Percentiles rank a stretch among this genome's conserved stretches.
These are phyloP conservation scores for Gyromitra esculenta DNA, from an alignment of 2,329 filamentous ascomycete genomes.

Conservation along the genomic window DNA sequence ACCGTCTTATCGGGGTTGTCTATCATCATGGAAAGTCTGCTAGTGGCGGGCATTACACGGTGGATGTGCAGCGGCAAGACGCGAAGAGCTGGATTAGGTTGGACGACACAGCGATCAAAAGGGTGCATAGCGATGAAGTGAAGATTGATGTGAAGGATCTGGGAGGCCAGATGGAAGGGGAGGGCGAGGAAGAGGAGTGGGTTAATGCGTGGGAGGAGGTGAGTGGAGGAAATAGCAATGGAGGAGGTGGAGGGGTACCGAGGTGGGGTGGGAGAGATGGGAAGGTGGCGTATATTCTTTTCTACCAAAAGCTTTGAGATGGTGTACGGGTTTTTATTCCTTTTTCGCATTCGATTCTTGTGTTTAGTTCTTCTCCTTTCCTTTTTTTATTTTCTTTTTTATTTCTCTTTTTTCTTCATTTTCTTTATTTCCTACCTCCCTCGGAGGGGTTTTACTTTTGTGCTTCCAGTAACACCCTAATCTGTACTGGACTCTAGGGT, in stretches of 20 bases:
- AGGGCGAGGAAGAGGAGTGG: conserved; percentile 68
- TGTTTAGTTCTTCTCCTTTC: conserved; percentile 27
- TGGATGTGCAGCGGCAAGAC: conserved; percentile 94
- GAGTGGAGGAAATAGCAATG: conserved; percentile 72
- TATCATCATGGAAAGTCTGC: conserved; percentile 99
- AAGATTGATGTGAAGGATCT: conserved; percentile 74
- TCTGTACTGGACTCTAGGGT: conserved; percentile 26
- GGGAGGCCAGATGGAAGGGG: conserved; percentile 71
- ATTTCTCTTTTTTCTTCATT: neutral
- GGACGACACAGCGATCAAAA: conserved; percentile 89
- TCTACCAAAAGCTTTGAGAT: conserved; percentile 80
- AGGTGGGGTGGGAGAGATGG: conserved; percentile 82
- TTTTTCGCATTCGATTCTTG: conserved; percentile 22
- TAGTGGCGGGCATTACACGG: conserved; percentile 94
- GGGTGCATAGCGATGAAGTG: conserved; percentile 86
- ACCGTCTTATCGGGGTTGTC: conserved; percentile 86
- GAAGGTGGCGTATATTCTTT: conserved; percentile 95
- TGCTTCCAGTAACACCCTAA: conserved; percentile 17
- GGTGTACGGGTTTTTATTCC: conserved; percentile 9
- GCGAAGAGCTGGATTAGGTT: conserved; percentile 95
- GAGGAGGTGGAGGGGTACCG: conserved; percentile 67
- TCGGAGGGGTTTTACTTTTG: neutral
- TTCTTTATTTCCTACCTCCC: conserved; percentile 5
- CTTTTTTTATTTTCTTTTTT: conserved; percentile 6
- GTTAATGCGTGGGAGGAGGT: conserved; percentile 83